Evolutionary conservation across 169 alveolate genomes (phyloP).

Genomic region (Neospora caninum): DNA sequence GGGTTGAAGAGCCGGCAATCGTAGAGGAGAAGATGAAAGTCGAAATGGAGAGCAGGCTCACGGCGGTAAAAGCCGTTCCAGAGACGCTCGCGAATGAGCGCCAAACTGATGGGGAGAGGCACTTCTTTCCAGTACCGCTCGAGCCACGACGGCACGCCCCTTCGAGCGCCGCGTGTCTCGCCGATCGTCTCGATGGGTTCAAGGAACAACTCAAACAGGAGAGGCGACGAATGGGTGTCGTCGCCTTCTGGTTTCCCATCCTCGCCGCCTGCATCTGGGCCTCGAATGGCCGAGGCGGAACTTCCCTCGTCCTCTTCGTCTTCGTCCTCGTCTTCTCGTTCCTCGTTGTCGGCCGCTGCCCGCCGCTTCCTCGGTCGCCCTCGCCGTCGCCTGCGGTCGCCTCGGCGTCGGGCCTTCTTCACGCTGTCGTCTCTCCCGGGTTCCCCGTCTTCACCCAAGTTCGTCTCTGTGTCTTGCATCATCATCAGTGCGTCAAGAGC

Average conservation of each 20-base stretch:
- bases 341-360: not conserved
- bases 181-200: slow-evolving; percentile 43
- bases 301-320: not conserved
- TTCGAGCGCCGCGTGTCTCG: slow-evolving; percentile 2
- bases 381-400: not conserved
- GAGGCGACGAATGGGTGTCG: not conserved
- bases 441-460: not conserved
- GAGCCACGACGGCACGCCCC: slow-evolving; percentile 22
- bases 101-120: slow-evolving; percentile 27
- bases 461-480: not conserved
- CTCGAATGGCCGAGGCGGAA: not conserved
- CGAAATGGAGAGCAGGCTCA: slow-evolving; percentile 52
- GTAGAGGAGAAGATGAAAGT: slow-evolving; percentile 44
- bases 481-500: slow-evolving; percentile 27
- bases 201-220: slow-evolving; percentile 37
- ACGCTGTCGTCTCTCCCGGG: not conserved
- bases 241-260: not conserved
- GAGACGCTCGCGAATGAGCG: slow-evolving; percentile 3
- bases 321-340: not conserved
- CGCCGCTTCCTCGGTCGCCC: not conserved
- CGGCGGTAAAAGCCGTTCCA: slow-evolving; percentile 49
- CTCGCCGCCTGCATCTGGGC: not conserved
- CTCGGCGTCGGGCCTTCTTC: not conserved
- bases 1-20: slow-evolving; percentile 51
- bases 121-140: slow-evolving; percentile 43